Base-by-base conservation (phyloP, 2,329 filamentous ascomycete species). In the Sporothrix luriei region DNA sequence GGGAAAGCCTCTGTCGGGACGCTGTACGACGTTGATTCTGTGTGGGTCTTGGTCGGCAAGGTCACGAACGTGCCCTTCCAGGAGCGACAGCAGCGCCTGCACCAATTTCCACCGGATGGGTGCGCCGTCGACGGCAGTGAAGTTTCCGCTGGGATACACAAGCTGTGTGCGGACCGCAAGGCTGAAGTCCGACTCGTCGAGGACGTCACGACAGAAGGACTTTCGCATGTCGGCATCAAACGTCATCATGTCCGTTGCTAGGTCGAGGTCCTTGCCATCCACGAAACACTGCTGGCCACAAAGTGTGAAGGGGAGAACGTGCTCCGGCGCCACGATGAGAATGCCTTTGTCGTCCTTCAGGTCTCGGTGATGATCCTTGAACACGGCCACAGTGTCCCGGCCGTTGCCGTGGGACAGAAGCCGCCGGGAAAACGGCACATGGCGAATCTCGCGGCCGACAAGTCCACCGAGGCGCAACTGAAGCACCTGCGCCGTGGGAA, bases 131-230 rank as follows among this genome's bases (percentile, higher is more conserved):
- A 89, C 77, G 0, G 79, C 72, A 7, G 79, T 76, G 49, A 85
- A 82, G 0, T 78, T 68, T 0, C 87, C 86, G 6, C 82, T 83
- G 0, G 86, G 85, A 57, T 88, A 88, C 3, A 88, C 85, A 0
- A 89, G 76, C 70, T 89, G 85, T 0, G 84, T 87, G 46, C 82
- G 83, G 0, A 84, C 80, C 0, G 82, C 82, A 0, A 89, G 76
- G 0, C 84, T 87, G 51, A 84, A 80, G 71, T 88, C 86, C 2
- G 83, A 89, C 74, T 91, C 89, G 71, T 91, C 89, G 0, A 91
- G 77, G 0, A 91, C 80, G 74, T 92, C 89, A 0, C 88, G 82
- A 2, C 82, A 84, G 1, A 79, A 74, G 71, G 70, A 5, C 21
- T 13, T 2, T 84, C 78, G 6, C 43, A 91, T 75, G 79, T 84